A percentile compares a stretch with the other conserved stretches of the same genome.
Evolutionary conservation across 371 early-diverging fungal genomes (phyloP).

Genomic region (Gilbertella persicaria): DNA sequence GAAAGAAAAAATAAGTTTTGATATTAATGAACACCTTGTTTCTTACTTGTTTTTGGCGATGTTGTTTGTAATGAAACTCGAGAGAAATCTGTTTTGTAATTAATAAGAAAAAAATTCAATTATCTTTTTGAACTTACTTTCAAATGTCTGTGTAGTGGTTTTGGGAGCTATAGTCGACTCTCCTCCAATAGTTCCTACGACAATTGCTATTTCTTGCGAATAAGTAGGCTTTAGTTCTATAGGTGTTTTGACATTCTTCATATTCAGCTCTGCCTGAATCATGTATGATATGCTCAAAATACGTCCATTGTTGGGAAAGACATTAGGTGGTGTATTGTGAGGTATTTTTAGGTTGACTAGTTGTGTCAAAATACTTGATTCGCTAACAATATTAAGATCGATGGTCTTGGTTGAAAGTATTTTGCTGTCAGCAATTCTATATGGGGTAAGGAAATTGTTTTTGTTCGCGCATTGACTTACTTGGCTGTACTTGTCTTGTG

Average conservation of each 20-base stretch:
- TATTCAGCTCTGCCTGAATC: constrained; percentile 15
- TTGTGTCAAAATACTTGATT: neutral
- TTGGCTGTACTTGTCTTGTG: constrained; percentile 15
- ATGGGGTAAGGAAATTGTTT: neutral
- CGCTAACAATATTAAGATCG: constrained; percentile 7
- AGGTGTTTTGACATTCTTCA: constrained; percentile 16
- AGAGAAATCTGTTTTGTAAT: too few species aligned
- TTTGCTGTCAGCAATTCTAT: constrained; percentile 14
- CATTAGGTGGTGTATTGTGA: constrained; percentile 8
- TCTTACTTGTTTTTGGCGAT: too few species aligned
- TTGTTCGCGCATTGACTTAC: constrained; percentile 11
- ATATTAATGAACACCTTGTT: too few species aligned
- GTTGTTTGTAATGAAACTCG: too few species aligned
- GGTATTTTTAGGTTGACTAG: constrained; percentile 11
- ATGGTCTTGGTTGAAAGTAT: constrained; percentile 3
- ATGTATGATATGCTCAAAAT: constrained; percentile 18
- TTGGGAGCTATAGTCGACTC: neutral
- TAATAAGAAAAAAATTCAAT: neutral
- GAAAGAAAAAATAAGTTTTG: too few species aligned
- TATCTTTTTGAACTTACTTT: too few species aligned
- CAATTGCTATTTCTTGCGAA: constrained; percentile 12
- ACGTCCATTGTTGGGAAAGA: constrained; percentile 20
- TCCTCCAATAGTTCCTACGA: constrained; percentile 14
- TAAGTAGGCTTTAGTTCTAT: constrained; percentile 15
- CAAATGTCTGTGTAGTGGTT: too few species aligned